phyloP scores from a whole-genome alignment of 78 protist genomes.

The Dictyostelium intermedium region DNA sequence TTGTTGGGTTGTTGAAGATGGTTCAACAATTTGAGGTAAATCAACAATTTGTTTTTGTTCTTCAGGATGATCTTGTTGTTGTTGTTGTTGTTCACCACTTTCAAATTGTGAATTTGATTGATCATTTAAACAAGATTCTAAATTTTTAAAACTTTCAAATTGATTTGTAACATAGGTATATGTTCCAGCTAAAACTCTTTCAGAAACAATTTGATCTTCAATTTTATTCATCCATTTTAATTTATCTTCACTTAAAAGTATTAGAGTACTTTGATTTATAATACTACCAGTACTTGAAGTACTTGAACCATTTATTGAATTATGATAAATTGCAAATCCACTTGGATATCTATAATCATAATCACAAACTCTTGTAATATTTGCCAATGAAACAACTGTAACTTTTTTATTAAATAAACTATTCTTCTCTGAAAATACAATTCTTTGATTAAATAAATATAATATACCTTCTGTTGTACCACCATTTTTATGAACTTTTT shows the following conservation, averaged over 20 bases:
- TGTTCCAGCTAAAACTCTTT: slow-evolving; percentile 3
- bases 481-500: neutral
- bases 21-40: neutral
- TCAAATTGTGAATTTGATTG: neutral
- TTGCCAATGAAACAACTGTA: neutral
- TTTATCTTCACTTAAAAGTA: slow-evolving; percentile 16
- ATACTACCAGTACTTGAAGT: neutral
- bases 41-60: neutral
- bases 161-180: neutral
- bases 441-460: slow-evolving; percentile 6
- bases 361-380: neutral
- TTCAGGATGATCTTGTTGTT: neutral
- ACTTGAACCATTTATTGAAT: neutral
- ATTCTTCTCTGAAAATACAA: neutral
- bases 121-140: neutral
- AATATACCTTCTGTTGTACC: neutral
- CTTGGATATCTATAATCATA: neutral
- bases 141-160: neutral
- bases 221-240: slow-evolving; percentile 43
- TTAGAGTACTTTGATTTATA: neutral
- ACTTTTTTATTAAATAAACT: neutral
- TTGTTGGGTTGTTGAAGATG: neutral
- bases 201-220: slow-evolving; percentile 38
- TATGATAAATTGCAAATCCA: neutral
- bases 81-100: neutral